Conservation (phyloP, 345 rosid genomes). For the Noccaea caerulescens region DNA sequence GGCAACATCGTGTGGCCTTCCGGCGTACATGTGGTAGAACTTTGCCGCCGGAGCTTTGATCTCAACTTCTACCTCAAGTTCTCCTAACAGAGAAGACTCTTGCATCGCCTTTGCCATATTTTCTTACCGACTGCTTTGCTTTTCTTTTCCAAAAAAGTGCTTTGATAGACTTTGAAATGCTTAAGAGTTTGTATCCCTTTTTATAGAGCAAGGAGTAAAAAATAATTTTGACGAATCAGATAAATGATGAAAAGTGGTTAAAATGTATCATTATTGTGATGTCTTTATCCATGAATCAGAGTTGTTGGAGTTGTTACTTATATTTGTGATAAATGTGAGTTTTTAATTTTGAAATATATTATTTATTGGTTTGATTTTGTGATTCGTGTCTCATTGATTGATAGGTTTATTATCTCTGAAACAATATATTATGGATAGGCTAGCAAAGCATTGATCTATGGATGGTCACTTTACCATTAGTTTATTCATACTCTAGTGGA, state of each 20-base stretch:
- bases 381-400: not conserved
- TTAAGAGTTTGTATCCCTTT: not conserved
- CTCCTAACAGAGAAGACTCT: slow-evolving; percentile 19
- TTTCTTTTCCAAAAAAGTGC: slow-evolving; percentile 4
- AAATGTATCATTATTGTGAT: not conserved
- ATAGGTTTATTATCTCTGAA: too few relatives aligned
- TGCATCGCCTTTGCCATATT: not conserved
- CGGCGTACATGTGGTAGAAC: slow-evolving; percentile 48
- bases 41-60: slow-evolving; percentile 32
- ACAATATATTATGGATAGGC: too few relatives aligned
- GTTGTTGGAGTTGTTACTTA: not conserved
- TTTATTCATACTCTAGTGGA: too few relatives aligned
- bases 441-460: too few relatives aligned
- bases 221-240: not conserved
- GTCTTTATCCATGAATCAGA: not conserved
- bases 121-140: not conserved
- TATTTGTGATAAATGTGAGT: not conserved
- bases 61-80: slow-evolving; percentile 37
- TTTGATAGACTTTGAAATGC: slow-evolving; percentile 1
- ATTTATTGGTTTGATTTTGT: not conserved
- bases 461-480: not conserved
- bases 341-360: not conserved
- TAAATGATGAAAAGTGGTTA: not conserved
- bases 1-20: slow-evolving; percentile 49
- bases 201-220: slow-evolving; percentile 11